Evolutionary conservation across 352 stramenopile species (phyloP), one percentile per base, ranked within the genome.

Genomic region (Proteromonas lacertae): DNA sequence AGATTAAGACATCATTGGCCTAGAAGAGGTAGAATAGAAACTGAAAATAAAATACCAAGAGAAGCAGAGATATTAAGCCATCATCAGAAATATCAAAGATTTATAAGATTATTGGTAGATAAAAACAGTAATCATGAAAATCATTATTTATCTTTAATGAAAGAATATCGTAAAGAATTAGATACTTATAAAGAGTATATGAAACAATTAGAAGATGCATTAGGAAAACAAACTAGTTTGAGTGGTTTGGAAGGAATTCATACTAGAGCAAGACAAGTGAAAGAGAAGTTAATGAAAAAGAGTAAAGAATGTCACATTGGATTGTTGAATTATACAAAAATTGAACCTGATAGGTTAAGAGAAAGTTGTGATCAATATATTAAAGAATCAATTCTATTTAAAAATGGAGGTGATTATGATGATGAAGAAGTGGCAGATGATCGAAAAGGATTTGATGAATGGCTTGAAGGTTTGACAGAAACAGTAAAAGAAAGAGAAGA

Each of bases 1-100:
- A 48, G 55, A n/a, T 41, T 83, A 13, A 56, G 69, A 1, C 59
- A 67, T 51, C 69, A 83, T 42, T 83, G 69, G 67, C 69, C 69
- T 3, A 57, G 64, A 10, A 65, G 56, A 36, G 63, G 65, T 2
- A 49, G 61, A 13, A 43, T 70, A 12, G 64, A 74, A 30, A 42
- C 36, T 13, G 20, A 35, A 30, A 42, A 35, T 23, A 42, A 42
- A 14, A 24, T 25, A 23, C 36, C 36, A 4, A 24, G 36, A 23
- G 36, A 35, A 30, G 17, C 8, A 9, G 36, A 77, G 30, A 62
- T 83, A 18, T 59, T 77, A 37, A 61, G 62, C 25, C 50, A 50
- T 8, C 41, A 81, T 33, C 64, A 68, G 21, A 65, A 69, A 21
- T 57, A 70, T 29, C 49, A 61, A 4, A 66, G 80, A 23, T 49